Evolutionary conservation across 306 rosid genomes (phyloP).

Genomic region (Mucuna pruriens): DNA sequence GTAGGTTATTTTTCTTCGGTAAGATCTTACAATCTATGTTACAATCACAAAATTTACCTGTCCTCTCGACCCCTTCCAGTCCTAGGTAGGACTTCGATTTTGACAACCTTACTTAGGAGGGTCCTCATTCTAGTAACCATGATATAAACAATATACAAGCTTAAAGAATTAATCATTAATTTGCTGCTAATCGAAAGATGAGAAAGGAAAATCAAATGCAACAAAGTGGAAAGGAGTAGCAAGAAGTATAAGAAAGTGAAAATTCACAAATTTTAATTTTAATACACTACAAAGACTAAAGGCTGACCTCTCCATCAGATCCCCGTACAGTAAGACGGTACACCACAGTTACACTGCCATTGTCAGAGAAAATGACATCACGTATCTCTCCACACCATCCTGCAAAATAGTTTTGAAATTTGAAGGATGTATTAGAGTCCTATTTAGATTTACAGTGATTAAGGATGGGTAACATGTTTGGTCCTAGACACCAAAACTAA

Average conservation of each 20-base stretch:
- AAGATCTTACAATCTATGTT: not conserved
- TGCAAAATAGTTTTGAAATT: slow-evolving; percentile 40
- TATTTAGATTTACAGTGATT: not conserved
- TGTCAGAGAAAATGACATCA: slow-evolving; percentile 93
- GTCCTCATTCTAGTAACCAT: not conserved
- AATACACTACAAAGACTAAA: not conserved
- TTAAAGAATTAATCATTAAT: not conserved
- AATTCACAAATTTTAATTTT: not conserved
- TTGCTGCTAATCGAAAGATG: not conserved
- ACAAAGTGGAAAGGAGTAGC: not conserved
- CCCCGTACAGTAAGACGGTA: slow-evolving; percentile 93
- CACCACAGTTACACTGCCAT: slow-evolving; percentile 90
- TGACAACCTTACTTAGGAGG: not conserved
- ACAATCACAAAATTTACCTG: not conserved
- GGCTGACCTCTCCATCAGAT: slow-evolving; percentile 94
- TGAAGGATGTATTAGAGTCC: not conserved
- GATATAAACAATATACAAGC: not conserved
- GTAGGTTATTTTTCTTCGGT: too few relatives aligned
- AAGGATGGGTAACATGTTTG: not conserved
- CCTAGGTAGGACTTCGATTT: not conserved
- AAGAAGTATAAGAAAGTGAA: not conserved
- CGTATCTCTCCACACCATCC: slow-evolving; percentile 99
- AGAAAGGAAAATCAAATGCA: slow-evolving; percentile 10
- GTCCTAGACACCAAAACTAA: too few relatives aligned
- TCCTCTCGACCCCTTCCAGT: not conserved